Evolutionary conservation across 169 alveolate genomes (phyloP), one percentile per base, ranked within the genome.

Genomic region (Plasmodium knowlesi): DNA sequence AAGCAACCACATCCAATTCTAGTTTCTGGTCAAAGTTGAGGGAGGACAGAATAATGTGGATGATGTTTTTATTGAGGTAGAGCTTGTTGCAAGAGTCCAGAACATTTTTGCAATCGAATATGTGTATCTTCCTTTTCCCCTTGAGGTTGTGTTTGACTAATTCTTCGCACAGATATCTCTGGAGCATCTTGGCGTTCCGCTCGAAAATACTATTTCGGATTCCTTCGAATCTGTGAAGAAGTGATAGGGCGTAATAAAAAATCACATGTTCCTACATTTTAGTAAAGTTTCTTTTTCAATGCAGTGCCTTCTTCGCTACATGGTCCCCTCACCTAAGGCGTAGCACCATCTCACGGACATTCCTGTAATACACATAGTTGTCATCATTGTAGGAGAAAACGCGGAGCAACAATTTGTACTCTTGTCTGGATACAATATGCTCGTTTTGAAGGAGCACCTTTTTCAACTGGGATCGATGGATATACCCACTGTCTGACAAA

Each of bases 351-450:
- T 90, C 95, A 30, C 73, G 82, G 16, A 90, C 37, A 28, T 90
- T 54, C 37, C 83, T 90, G 71, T 90, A 90, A 25, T 90, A 74
- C 25, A 76, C 92, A 81, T 90, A 90, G 46, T 90, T 90, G 19
- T 90, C 95, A 81, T 90, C 95, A 25, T 90, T 90, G 57, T 34
- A 90, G 54, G 53, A 67, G 76, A 90, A 71, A 50, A 82, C 50
- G 28, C 41, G 91, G 14, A 90, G 39, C 22, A 90, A 54, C 43
- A 90, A 22, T 70, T 90, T 90, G 74, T 90, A 90, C 73, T 90
- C 95, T 43, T 90, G 95, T 30, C 57, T 90, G n/a, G 95, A 90
- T 32, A 90, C 41, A 10, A 90, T 90, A 61, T 90, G 95, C 25
- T 90, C 82, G 54, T 90, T 90, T 61, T 61, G 19, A 5, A 67